phyloP scores from a whole-genome alignment of 495 filamentous ascomycete genomes.

The Aspergillus ellipticus region DNA sequence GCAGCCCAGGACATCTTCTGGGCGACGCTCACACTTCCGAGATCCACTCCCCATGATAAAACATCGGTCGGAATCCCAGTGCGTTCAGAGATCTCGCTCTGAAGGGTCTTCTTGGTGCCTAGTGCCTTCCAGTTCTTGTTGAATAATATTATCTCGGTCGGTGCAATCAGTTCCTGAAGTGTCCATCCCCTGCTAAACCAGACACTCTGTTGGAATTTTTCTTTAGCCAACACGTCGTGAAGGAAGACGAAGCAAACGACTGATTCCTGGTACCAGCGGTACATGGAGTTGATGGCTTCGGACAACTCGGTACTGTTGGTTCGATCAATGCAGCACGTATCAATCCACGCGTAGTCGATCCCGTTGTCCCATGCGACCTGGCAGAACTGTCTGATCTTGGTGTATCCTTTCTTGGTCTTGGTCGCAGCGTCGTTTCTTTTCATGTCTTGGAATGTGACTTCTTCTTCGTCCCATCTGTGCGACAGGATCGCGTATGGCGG shows the following conservation, averaged over 20 bases:
- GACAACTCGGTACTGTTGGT: constrained; percentile 25
- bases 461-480: too few species aligned
- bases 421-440: too few species aligned
- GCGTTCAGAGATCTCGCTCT: constrained; percentile 17
- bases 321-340: constrained; percentile 32
- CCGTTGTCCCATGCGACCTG: not conserved
- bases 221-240: constrained; percentile 16
- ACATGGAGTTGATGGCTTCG: constrained; percentile 43
- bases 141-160: constrained; percentile 22
- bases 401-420: too few species aligned
- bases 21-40: constrained; percentile 25
- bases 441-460: too few species aligned
- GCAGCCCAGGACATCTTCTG: constrained; percentile 40
- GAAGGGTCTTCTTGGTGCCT: constrained; percentile 26
- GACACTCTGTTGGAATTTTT: not conserved
- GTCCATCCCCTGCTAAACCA: constrained; percentile 29
- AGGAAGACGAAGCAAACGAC: constrained; percentile 31
- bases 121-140: constrained; percentile 10
- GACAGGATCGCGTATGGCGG: too few species aligned
- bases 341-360: constrained; percentile 24
- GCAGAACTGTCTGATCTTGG: not conserved
- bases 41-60: too few species aligned
- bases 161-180: constrained; percentile 24
- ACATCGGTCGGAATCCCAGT: constrained; percentile 22
- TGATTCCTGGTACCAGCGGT: constrained; percentile 30